These are phyloP conservation scores for Ustilago trichophora DNA, from an alignment of 1,284 basidiomycete species.

Conservation along the genomic window DNA sequence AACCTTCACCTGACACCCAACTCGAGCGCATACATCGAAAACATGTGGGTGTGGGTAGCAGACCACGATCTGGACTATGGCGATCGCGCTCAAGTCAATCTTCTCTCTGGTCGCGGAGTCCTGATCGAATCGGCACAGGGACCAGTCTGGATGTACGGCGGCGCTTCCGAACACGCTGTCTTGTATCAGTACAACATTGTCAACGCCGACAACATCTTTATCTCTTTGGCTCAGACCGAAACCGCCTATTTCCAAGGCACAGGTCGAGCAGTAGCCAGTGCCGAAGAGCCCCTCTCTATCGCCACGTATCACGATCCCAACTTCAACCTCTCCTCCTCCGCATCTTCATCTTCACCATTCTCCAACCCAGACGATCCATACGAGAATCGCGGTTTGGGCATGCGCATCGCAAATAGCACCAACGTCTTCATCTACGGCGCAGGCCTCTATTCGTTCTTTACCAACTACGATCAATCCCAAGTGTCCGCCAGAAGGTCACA, in stretches of 20 bases:
- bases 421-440: slow-evolving; percentile 47
- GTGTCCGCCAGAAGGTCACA: slow-evolving; percentile 47
- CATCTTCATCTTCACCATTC: slow-evolving; percentile 13
- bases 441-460: slow-evolving; percentile 58
- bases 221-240: slow-evolving; percentile 57
- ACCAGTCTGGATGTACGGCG: slow-evolving; percentile 67
- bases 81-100: slow-evolving; percentile 69
- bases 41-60: slow-evolving; percentile 80
- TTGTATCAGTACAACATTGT: slow-evolving; percentile 62
- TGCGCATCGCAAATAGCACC: slow-evolving; percentile 42
- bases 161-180: slow-evolving; percentile 54
- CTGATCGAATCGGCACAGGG: slow-evolving; percentile 71
- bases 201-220: slow-evolving; percentile 49
- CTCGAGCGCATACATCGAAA: slow-evolving; percentile 72
- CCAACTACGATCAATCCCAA: slow-evolving; percentile 47
- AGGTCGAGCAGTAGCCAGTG: slow-evolving; percentile 18
- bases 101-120: slow-evolving; percentile 79
- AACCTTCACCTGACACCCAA: slow-evolving; percentile 74
- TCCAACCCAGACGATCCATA: slow-evolving; percentile 18
- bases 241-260: slow-evolving; percentile 57
- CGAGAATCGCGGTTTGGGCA: slow-evolving; percentile 51
- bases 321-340: slow-evolving; percentile 17
- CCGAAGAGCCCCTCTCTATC: slow-evolving; percentile 14
- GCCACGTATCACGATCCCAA: slow-evolving; percentile 44
- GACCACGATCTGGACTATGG: slow-evolving; percentile 72